Percentiles rank a stretch among this genome's conserved stretches.
These are phyloP conservation scores for Eucalyptus microcorys DNA, from an alignment of 345 rosid genomes.

Conservation along the genomic window DNA sequence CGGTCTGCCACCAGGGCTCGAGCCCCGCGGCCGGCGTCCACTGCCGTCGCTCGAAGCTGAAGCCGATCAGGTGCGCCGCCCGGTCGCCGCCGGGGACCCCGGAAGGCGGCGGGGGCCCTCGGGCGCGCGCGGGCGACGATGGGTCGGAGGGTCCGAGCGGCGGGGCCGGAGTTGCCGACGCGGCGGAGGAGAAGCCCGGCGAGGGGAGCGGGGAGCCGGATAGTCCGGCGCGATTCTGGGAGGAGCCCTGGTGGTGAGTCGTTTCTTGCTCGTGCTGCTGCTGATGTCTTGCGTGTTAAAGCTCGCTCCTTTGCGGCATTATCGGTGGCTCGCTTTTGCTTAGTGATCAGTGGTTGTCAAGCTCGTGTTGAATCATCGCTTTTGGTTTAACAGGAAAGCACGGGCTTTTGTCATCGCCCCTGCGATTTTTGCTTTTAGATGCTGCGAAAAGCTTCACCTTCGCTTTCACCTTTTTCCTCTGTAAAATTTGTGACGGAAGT, in stretches of 20 bases:
- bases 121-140: not conserved
- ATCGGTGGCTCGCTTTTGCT: not conserved
- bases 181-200: not conserved
- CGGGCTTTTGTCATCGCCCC: not conserved
- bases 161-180: not conserved
- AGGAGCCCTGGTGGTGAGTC: not conserved
- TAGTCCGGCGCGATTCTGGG: not conserved
- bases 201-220: not conserved
- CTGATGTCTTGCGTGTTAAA: not conserved
- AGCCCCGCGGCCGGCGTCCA: not conserved
- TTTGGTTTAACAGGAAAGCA: not conserved
- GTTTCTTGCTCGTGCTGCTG: not conserved
- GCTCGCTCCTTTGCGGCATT: not conserved
- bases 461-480: not conserved
- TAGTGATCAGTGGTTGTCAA: too few relatives aligned
- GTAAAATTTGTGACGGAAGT: not conserved
- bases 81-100: constrained; percentile 15
- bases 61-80: constrained; percentile 37
- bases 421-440: not conserved
- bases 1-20: not conserved
- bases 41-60: constrained; percentile 21
- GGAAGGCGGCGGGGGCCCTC: constrained; percentile 13
- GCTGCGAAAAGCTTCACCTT: not conserved
- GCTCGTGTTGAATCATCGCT: too few relatives aligned
- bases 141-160: not conserved